Evolutionary conservation across 2,329 filamentous ascomycete genomes (phyloP), one percentile per base, ranked within the genome.

Genomic region (Trichoderma koningiopsis): DNA sequence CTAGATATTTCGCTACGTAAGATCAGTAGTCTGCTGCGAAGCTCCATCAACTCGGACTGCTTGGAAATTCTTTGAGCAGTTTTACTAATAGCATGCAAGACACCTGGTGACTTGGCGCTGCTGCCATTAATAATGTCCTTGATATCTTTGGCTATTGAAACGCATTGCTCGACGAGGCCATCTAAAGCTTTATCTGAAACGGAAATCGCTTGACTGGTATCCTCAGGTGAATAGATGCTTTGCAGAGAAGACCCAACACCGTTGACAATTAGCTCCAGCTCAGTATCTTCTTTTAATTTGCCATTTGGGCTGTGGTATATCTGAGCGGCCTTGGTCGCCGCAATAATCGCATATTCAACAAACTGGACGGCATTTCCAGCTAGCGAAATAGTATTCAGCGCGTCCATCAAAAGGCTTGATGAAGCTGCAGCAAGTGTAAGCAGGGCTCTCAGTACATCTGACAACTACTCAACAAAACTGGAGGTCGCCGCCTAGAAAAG

Each of bases 331-430:
- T 43, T 43, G 3, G n/a, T 43, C 19, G 47, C 64, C 10, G 56
- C 40, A n/a, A 33, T 59, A 40, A 67, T 35, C 6, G 64, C 55
- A 59, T 67, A 47, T 16, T 67, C 64, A 14, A 47, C 19, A 33
- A 58, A 58, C 14, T 59, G 64, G 55, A 56, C 64, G 19, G 59
- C 55, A 49, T 58, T 67, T 43, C 64, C 43, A 19, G 64, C 64
- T 24, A 67, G 40, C 11, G 53, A 56, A 27, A 67, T 47, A 5
- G 55, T 55, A 22, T 37, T n/a, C 24, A 67, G 56, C 10, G 55
- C 24, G n/a, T 67, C 52, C 64, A 67, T 67, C 16, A 31, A n/a
- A 24, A 24, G 24, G 31, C 31, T 8, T 19, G 19, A 37, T n/a
- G 52, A 37, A 58, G 55, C 55, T 33, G n/a, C 19, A 14, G 55